Conservation (phyloP, 768 basidiomycete genomes). For the Russula olivacea region DNA sequence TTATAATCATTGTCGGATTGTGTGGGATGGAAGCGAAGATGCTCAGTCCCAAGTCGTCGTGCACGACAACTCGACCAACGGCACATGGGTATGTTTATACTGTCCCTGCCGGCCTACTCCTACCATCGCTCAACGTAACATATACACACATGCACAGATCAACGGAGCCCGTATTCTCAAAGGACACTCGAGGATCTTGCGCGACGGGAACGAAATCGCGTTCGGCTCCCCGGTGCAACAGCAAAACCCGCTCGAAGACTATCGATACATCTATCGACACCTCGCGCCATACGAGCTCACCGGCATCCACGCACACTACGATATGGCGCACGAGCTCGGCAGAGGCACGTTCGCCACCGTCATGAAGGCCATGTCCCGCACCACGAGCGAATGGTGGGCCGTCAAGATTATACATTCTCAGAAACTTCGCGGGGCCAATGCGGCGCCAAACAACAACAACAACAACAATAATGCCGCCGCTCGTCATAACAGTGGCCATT, state of each 20-base stretch:
- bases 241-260: constrained; percentile 54
- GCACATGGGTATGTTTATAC: constrained; percentile 53
- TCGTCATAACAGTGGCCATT: not conserved
- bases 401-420: constrained; percentile 76
- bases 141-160: constrained; percentile 55
- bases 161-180: constrained; percentile 61
- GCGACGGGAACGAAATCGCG: constrained; percentile 80
- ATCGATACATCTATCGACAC: constrained; percentile 71
- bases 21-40: constrained; percentile 51
- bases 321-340: constrained; percentile 67
- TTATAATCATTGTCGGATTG: constrained; percentile 52
- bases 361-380: constrained; percentile 67
- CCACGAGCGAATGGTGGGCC: constrained; percentile 70
- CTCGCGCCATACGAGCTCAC: constrained; percentile 44
- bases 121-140: not conserved
- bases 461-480: not conserved
- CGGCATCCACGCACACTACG: constrained; percentile 63
- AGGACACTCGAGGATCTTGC: constrained; percentile 48
- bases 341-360: constrained; percentile 92
- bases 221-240: constrained; percentile 60
- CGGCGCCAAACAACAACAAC: constrained; percentile 16
- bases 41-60: constrained; percentile 42
- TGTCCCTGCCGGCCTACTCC: not conserved
- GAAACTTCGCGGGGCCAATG: constrained; percentile 34
- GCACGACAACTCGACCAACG: constrained; percentile 61